phyloP scores from a whole-genome alignment of 2,329 filamentous ascomycete species.

The Pseudocercospora macadamiae region DNA sequence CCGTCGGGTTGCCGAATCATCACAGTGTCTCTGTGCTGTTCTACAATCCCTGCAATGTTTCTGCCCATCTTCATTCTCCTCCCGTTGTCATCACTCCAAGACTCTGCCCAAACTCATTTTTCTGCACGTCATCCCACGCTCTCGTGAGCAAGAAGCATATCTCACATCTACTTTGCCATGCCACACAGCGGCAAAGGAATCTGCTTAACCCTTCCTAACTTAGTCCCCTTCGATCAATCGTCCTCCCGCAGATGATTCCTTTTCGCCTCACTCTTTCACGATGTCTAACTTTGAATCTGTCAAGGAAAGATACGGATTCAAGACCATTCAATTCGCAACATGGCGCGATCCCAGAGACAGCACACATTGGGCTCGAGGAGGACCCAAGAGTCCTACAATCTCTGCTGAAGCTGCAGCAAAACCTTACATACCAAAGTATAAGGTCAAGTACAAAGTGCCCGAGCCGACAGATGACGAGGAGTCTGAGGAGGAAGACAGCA shows the following conservation, averaged over 20 bases:
- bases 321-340: constrained; percentile 29
- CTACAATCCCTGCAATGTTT: constrained; percentile 11
- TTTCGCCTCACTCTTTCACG: background rate
- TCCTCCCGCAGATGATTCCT: background rate
- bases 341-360: constrained; percentile 33
- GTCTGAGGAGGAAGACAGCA: constrained; percentile 18
- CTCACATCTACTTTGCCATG: constrained; percentile 18
- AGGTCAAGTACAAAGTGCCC: constrained; percentile 28
- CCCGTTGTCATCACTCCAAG: background rate
- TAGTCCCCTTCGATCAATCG: background rate
- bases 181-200: constrained; percentile 6
- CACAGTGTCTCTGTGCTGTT: constrained; percentile 3
- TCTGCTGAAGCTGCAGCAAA: constrained; percentile 28
- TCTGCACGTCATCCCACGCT: constrained; percentile 23
- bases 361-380: constrained; percentile 32
- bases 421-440: constrained; percentile 31
- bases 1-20: background rate
- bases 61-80: background rate
- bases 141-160: constrained; percentile 14
- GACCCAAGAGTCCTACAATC: constrained; percentile 25
- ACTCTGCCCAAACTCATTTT: constrained; percentile 14
- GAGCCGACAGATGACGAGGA: constrained; percentile 34
- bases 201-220: constrained; percentile 2
- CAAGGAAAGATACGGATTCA: constrained; percentile 31
- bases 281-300: constrained; percentile 28